Evolutionary conservation across 352 stramenopile species (phyloP), one percentile per base, ranked within the genome.

Genomic region (Globisporangium orthogonon): DNA sequence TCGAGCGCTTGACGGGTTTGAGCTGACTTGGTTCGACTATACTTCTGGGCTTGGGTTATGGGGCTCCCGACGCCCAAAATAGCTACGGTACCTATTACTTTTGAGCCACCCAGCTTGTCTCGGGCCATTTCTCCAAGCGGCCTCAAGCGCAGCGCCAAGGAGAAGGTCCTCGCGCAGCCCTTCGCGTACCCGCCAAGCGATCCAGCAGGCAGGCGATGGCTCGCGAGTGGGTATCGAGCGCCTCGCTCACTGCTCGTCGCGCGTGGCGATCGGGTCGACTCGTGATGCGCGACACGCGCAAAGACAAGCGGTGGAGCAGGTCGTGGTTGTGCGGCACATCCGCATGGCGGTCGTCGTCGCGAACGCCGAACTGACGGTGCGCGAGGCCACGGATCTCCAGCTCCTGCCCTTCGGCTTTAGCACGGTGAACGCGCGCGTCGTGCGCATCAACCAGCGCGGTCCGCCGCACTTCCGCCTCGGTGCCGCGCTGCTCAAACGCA

Each of bases 241-340:
- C 54, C 77, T 93, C 48, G 85, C 83, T 50, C 83, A 93, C 67
- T 95, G 93, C 69, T 92, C 83, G 37, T 93, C 78, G 23, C 83
- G 85, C 55, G 83, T 95, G 40, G 79, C 93, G 11, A 61, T 95
- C 40, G 85, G 85, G 66, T 87, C 85, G 47, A 0, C 71, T 95
- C 39, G 80, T 92, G 55, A 91, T 95, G 81, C 93, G 78, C 58
- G 85, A 95, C 68, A 95, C 85, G 49, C 83, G 85, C 57, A 95
- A 92, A 43, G 85, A 83, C 50, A 82, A 40, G 63, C 76, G 14
- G 76, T 93, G 30, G 76, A 93, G 66, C 83, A 95, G 63, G 63
- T 95, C 50, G 59, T 95, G 28, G 85, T 83, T 4, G 83, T 95
- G 52, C 85, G 83, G 18, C 85, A 95, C 50, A 93, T 95, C 55